Conservation (phyloP, 2,329 filamentous ascomycete genomes). For the Herpotrichia juniperi region DNA sequence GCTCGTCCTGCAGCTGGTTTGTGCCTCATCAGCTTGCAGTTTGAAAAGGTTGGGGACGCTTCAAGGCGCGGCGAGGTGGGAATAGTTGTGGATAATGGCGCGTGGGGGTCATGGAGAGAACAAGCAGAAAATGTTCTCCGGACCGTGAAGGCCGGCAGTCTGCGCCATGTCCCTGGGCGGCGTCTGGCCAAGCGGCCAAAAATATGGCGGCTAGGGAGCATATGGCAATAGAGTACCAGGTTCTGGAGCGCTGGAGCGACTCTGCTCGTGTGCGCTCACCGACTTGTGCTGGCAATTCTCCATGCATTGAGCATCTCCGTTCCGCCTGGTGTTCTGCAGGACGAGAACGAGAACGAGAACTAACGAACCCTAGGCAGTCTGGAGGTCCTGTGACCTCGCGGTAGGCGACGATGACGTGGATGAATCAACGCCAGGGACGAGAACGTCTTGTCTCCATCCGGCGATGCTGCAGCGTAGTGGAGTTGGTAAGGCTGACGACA, state of each 20-base stretch:
- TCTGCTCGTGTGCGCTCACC: neutral
- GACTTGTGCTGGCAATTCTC: neutral
- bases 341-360: neutral
- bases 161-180: neutral
- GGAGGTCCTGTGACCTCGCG: slow-evolving; percentile 8
- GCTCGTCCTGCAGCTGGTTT: neutral
- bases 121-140: slow-evolving; percentile 8
- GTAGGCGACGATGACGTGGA: slow-evolving; percentile 1
- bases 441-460: neutral
- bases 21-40: neutral
- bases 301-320: slow-evolving; percentile 7
- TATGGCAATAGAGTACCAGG: neutral
- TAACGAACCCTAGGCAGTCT: neutral
- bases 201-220: slow-evolving; percentile 5
- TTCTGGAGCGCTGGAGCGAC: no score
- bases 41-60: neutral
- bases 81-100: slow-evolving; percentile 38
- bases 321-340: neutral
- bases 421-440: neutral
- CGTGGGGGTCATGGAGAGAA: slow-evolving; percentile 37
- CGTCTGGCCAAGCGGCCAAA: neutral
- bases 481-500: slow-evolving; percentile 7
- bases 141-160: slow-evolving; percentile 17
- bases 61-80: neutral
- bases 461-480: neutral